Conservation (phyloP, 441 rosid genomes). For the Iberis amara region DNA sequence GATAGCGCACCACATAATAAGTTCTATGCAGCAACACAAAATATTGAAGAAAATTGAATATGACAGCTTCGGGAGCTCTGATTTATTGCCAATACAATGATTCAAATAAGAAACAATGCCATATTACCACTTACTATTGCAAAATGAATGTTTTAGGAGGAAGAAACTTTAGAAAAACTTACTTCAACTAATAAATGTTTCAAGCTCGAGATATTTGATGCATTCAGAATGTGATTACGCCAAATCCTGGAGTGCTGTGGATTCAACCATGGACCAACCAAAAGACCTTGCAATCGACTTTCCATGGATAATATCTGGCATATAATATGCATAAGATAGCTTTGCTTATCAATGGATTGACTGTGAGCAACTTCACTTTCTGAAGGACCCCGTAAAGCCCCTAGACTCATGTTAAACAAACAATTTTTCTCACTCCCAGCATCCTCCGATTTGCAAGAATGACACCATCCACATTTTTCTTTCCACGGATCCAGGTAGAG, state of each 20-base stretch:
- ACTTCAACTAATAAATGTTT: constrained; percentile 57
- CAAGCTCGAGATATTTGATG: constrained; percentile 47
- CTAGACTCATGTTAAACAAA: constrained; percentile 56
- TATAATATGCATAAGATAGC: constrained; percentile 51
- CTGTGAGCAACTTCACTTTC: constrained; percentile 38
- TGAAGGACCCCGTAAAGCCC: constrained; percentile 40
- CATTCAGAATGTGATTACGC: constrained; percentile 51
- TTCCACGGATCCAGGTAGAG: constrained; percentile 40
- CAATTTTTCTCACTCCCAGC: constrained; percentile 60
- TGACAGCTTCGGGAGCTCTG: constrained; percentile 12
- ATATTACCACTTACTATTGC: constrained; percentile 10
- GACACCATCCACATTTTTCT: constrained; percentile 98
- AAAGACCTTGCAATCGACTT: constrained; percentile 73
- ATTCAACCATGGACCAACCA: constrained; percentile 88
- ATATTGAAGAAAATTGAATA: constrained; percentile 7
- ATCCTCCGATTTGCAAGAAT: constrained; percentile 62
- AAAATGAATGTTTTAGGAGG: constrained; percentile 18
- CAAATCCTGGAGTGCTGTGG: constrained; percentile 55
- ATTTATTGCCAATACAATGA: constrained; percentile 11
- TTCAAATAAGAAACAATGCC: constrained; percentile 7
- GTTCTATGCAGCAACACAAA: constrained; percentile 8
- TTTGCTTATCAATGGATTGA: constrained; percentile 37
- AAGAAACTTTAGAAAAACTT: constrained; percentile 28
- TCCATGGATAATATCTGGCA: constrained; percentile 58
- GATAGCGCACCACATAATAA: not conserved